phyloP scores from a whole-genome alignment of 495 filamentous ascomycete genomes.

The Penicillium psychrofluorescens region DNA sequence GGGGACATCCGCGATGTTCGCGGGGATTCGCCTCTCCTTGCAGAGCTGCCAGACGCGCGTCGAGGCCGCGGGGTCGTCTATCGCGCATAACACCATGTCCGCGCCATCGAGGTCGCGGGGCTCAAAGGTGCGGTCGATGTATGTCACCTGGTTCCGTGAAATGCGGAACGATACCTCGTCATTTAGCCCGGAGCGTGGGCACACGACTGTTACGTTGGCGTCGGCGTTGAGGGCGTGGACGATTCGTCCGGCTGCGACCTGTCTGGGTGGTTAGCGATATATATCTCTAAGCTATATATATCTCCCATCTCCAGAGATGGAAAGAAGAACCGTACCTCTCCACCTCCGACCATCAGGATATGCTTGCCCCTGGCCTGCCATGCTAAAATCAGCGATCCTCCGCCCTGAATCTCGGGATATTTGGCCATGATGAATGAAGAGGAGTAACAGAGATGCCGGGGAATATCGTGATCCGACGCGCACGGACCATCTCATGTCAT shows the following conservation, averaged over 20 bases:
- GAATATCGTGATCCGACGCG: neutral
- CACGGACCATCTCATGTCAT: neutral
- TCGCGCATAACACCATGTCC: slow-evolving; percentile 84
- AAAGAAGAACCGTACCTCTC: slow-evolving; percentile 56
- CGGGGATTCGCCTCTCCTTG: slow-evolving; percentile 73
- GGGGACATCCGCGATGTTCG: slow-evolving; percentile 95
- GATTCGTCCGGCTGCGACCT: slow-evolving; percentile 95
- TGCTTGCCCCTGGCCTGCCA: slow-evolving; percentile 85
- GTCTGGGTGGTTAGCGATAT: neutral
- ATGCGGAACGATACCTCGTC: slow-evolving; percentile 81
- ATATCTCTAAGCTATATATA: slow-evolving; percentile 3
- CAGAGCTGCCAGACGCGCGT: slow-evolving; percentile 86
- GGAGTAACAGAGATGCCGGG: neutral
- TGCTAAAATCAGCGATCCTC: slow-evolving; percentile 86
- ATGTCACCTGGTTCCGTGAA: slow-evolving; percentile 59
- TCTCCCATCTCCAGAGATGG: neutral
- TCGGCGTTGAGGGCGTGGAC: slow-evolving; percentile 90
- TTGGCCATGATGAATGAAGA: slow-evolving; percentile 40
- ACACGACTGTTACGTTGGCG: slow-evolving; percentile 78
- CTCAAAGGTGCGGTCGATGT: slow-evolving; percentile 75
- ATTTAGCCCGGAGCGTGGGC: slow-evolving; percentile 72
- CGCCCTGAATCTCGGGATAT: slow-evolving; percentile 77
- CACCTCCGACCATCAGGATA: slow-evolving; percentile 84
- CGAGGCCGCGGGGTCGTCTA: slow-evolving; percentile 86
- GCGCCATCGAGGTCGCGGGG: slow-evolving; percentile 70